phyloP scores from a whole-genome alignment of 1,284 basidiomycete species.

The Apiotrichum gracile region DNA sequence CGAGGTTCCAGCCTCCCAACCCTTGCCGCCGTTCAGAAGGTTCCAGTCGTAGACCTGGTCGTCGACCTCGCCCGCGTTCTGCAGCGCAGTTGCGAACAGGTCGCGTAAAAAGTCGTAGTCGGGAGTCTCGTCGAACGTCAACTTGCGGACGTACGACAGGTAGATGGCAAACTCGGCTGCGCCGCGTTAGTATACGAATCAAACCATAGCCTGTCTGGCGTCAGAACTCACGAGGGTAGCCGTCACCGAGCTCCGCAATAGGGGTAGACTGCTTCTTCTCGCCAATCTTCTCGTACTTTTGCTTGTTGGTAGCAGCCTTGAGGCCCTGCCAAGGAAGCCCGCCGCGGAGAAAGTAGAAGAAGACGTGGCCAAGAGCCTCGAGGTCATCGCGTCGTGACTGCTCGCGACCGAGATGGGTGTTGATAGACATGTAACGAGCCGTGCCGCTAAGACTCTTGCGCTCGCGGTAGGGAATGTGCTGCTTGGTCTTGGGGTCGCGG shows the following conservation, averaged over 20 bases:
- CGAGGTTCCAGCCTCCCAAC: conserved; percentile 74
- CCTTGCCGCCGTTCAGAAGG: conserved; percentile 79
- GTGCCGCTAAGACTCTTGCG: conserved; percentile 99
- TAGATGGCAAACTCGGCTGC: conserved; percentile 88
- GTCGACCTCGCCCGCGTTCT: conserved; percentile 78
- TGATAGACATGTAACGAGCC: conserved; percentile 98
- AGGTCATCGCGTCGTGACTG: conserved; percentile 94
- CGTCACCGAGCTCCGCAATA: conserved; percentile 88
- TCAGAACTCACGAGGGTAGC: conserved; percentile 81
- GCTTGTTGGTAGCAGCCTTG: conserved; percentile 98
- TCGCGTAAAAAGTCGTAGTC: conserved; percentile 94
- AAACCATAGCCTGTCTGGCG: background rate
- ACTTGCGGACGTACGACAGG: conserved; percentile 92
- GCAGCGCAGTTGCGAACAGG: conserved; percentile 83
- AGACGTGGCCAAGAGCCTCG: conserved; percentile 90
- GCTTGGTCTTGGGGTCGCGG: conserved; percentile 97
- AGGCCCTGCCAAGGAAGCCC: conserved; percentile 95
- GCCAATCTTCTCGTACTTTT: conserved; percentile 98
- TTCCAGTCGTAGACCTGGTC: conserved; percentile 91
- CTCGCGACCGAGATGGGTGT: conserved; percentile 96
- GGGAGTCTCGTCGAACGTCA: conserved; percentile 92
- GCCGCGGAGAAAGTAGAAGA: conserved; percentile 96
- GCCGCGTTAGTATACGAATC: background rate
- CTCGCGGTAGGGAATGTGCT: conserved; percentile 99
- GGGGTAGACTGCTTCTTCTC: conserved; percentile 97